Evolutionary conservation across 441 rosid genomes (phyloP), one percentile per base, ranked within the genome.

Genomic region (Francoa sonchifolia): DNA sequence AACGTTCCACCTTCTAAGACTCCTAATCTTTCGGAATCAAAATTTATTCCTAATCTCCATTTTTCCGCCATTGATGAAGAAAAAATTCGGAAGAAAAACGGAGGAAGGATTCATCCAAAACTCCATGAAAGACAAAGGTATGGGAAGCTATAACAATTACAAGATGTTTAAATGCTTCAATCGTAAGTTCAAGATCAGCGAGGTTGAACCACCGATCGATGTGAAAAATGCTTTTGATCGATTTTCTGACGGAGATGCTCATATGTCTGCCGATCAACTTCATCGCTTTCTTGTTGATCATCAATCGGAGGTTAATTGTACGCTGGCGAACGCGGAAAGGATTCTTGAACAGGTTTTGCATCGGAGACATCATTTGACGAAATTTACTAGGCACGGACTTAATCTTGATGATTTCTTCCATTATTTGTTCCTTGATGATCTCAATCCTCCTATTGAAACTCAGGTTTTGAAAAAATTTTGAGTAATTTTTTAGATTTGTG

Each of bases 101-200:
- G n/a, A 10, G 10, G 10, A 10, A 29, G 11, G n/a, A 8, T 1
- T 29, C 3, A 1, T 28, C n/a, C 32, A 6, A 28, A 2, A 28
- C 3, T 30, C 2, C 33, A n/a, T 16, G 34, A 31, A 2, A 8
- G 33, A 29, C 3, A 5, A 9, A 29, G 6, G 13, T 3, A 31
- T 31, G 34, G 34, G 14, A n/a, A 3, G 13, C 4, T n/a, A 31
- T 50, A 72, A 77, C 62, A 69, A 60, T 44, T 72, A 75, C 71
- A 66, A 52, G 8, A 63, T 78, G 77, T 72, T 70, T 65, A 66
- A 61, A 41, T 63, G 57, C 59, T 78, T 72, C 65, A 75, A 66
- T 48, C 63, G 87, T 26, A 75, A 70, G 61, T 72, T 74, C 74
- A 70, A 66, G 48, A 66, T 70, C 69, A 62, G 54, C 19, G 80